Evolutionary conservation across 2,329 filamentous ascomycete genomes (phyloP).

Genomic region (Talaromyces funiculosus): DNA sequence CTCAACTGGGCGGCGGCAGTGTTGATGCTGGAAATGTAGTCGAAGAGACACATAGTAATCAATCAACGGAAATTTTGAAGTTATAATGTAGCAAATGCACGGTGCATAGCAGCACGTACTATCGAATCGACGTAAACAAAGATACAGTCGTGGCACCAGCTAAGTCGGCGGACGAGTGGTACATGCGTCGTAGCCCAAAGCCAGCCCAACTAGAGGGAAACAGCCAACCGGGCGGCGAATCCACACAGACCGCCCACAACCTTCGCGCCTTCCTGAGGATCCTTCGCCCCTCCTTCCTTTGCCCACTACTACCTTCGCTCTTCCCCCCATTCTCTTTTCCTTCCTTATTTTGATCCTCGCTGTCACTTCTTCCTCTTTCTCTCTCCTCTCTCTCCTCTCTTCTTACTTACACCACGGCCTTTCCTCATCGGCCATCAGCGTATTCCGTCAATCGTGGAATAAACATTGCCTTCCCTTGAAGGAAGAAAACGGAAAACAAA

Average conservation of each 20-base stretch:
- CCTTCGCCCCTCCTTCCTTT: slow-evolving; percentile 24
- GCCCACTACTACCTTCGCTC: slow-evolving; percentile 18
- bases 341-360: slow-evolving; percentile 26
- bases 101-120: neutral
- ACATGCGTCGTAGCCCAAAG: slow-evolving; percentile 27
- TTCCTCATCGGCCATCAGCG: slow-evolving; percentile 1
- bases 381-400: slow-evolving; percentile 18
- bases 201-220: slow-evolving; percentile 29
- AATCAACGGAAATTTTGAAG: neutral
- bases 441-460: slow-evolving; percentile 2
- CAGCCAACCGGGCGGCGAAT: slow-evolving; percentile 15
- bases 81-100: neutral
- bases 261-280: slow-evolving; percentile 16
- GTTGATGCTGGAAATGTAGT: neutral
- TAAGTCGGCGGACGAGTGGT: slow-evolving; percentile 13
- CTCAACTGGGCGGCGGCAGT: neutral
- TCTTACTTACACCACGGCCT: slow-evolving; percentile 11
- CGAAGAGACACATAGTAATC: neutral
- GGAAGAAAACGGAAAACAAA: slow-evolving; percentile 9
- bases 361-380: slow-evolving; percentile 24
- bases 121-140: neutral
- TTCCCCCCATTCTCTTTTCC: slow-evolving; percentile 12
- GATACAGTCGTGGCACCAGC: slow-evolving; percentile 37
- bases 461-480: neutral
- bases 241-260: slow-evolving; percentile 18